Base-by-base conservation (phyloP, 768 basidiomycete species). In the Pulveroboletus sp. region DNA sequence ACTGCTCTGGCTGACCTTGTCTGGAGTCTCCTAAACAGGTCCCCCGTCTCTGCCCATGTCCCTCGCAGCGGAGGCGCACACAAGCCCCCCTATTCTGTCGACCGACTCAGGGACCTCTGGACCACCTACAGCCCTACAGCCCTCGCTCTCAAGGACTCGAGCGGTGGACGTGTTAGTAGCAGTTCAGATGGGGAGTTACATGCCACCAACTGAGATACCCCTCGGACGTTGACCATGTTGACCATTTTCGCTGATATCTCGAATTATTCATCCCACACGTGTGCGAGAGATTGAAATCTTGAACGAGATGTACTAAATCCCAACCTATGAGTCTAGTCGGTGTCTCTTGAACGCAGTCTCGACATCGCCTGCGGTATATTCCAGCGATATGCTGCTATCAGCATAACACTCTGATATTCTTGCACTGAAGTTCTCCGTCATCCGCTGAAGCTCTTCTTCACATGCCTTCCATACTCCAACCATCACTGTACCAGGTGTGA, bases 401-500 rank as follows among this genome's bases (percentile, higher is more conserved):
- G 74, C 75, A 67, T 95, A 97, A 61, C 91, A 90, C 62, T 86
- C 82, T 10, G 75, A 69, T 55, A 96, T 86, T 52, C 85, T 73
- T 52, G 76, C 81, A 43, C 64, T 66, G 69, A 89, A 92, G 39
- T 79, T 68, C 54, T 85, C 81, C 8, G 86, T 88, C 56, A 92
- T 76, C 52, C 79, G 77, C 53, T 86, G 66, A 50, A 96, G 64
- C 60, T 93, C 91, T 46, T 86, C 85, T 66, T 94, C 91, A 66
- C 91, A 91, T 32, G 90, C 85, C 61, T 81, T 89, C 93, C 93
- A 96, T 3, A 95, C 93, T 5, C 83, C 85, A 24, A 82, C 80
- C 70, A 94, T 71, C 36, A 91, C 83, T 30, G 79, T 83, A 3
- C 81, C 81, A 26, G 80, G 71, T 3, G 77, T 69, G 50, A 81